A percentile compares a stretch with the other conserved stretches of the same genome.
These are phyloP conservation scores for Diplodia intermedia DNA, from an alignment of 2,329 filamentous ascomycete genomes.

Conservation along the genomic window DNA sequence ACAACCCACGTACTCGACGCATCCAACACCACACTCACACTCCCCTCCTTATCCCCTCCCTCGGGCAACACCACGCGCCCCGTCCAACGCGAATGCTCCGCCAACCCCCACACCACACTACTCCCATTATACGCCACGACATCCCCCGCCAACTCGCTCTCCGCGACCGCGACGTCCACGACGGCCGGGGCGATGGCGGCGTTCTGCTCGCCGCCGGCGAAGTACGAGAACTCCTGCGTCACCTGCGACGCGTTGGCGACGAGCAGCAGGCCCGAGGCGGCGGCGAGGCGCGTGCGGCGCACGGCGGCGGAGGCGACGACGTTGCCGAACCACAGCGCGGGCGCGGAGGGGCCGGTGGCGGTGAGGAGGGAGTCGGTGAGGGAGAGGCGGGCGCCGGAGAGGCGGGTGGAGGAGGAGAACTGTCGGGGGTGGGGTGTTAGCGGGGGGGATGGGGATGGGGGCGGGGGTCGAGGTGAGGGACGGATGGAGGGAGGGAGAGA, in stretches of 20 bases:
- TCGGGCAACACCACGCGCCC: neutral
- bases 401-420: constrained; percentile 36
- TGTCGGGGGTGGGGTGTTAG: neutral
- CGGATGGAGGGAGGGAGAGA: too few relatives aligned
- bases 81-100: constrained; percentile 12
- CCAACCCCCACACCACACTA: constrained; percentile 29
- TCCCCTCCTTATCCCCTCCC: neutral
- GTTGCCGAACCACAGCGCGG: constrained; percentile 46
- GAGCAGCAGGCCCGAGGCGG: constrained; percentile 37
- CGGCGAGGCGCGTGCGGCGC: constrained; percentile 35
- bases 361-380: constrained; percentile 38
- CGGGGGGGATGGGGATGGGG: too few relatives aligned
- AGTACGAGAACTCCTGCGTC: constrained; percentile 47
- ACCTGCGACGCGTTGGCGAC: constrained; percentile 42
- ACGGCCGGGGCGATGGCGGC: constrained; percentile 39
- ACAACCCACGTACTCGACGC: neutral
- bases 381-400: constrained; percentile 36
- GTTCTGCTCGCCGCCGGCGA: constrained; percentile 42
- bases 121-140: constrained; percentile 45
- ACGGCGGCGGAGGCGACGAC: constrained; percentile 36
- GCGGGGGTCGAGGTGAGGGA: too few relatives aligned
- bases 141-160: constrained; percentile 41
- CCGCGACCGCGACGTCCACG: constrained; percentile 38
- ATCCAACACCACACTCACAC: neutral
- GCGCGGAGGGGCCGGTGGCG: constrained; percentile 28